Conservation (phyloP, 73 alveolate species). For the Durusdinium trenchii region DNA sequence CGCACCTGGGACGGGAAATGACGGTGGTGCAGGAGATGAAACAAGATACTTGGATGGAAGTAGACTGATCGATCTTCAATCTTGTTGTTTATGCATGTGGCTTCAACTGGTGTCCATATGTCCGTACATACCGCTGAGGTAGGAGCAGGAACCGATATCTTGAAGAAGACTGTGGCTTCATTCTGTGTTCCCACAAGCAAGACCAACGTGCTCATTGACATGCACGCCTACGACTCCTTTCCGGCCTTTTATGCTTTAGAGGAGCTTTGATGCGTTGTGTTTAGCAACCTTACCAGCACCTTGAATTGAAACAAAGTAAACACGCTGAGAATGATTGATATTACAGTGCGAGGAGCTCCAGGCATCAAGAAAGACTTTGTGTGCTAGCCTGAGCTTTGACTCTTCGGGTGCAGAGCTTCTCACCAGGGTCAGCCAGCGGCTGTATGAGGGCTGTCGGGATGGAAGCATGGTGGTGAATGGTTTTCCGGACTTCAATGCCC, state of each 20-base stretch:
- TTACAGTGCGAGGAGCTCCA: too few species aligned
- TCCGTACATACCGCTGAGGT: too few species aligned
- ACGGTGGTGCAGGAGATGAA: conserved; percentile 18
- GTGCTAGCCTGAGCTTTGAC: background rate
- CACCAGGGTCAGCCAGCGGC: background rate
- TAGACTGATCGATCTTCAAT: background rate
- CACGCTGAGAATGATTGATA: too few species aligned
- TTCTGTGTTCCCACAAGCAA: background rate
- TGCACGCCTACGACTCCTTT: background rate
- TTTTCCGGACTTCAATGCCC: background rate
- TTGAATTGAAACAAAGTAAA: too few species aligned
- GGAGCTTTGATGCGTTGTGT: background rate
- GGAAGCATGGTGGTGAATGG: background rate
- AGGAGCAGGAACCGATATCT: conserved; percentile 5
- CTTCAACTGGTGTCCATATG: background rate
- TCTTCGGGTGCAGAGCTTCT: background rate
- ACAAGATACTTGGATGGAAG: background rate
- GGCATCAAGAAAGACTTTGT: background rate
- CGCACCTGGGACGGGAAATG: background rate
- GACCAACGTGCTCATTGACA: background rate
- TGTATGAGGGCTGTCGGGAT: background rate
- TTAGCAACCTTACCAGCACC: too few species aligned
- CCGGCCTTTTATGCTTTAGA: background rate
- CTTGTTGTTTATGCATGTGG: background rate
- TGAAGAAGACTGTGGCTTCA: background rate